Evolutionary conservation across 1,284 basidiomycete species (phyloP).

Genomic region (Inonotus obliquus): DNA sequence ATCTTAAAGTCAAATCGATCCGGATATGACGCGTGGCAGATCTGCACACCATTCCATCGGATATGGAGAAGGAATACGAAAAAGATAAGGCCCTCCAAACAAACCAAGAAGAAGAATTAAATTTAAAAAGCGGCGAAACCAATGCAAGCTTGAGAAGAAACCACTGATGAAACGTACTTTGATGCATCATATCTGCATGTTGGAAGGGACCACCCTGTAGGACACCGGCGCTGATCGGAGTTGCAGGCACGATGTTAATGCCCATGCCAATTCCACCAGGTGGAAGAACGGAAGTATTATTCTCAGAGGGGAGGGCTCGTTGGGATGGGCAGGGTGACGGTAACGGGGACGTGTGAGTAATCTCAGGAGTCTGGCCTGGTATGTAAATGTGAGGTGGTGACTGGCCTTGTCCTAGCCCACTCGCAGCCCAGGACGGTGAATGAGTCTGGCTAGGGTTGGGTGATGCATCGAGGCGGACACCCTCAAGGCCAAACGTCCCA

Average conservation of each 20-base stretch:
- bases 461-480: conserved; percentile 3
- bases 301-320: conserved; percentile 27
- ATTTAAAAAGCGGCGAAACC: conserved; percentile 20
- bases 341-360: conserved; percentile 12
- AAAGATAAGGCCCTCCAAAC: conserved; percentile 1
- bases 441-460: background rate
- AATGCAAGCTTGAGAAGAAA: background rate
- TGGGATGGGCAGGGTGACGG: conserved; percentile 9
- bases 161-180: conserved; percentile 39
- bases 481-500: conserved; percentile 36
- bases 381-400: conserved; percentile 69
- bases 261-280: conserved; percentile 24
- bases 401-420: conserved; percentile 37
- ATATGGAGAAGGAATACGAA: conserved; percentile 23
- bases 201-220: conserved; percentile 42
- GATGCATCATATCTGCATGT: conserved; percentile 40
- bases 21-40: background rate
- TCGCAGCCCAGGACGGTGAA: conserved; percentile 45
- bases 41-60: conserved; percentile 19
- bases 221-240: conserved; percentile 63
- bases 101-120: conserved; percentile 29
- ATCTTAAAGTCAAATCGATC: background rate
- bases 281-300: conserved; percentile 30
- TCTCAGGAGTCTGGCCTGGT: conserved; percentile 37
- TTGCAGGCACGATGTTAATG: conserved; percentile 76